Percentiles rank a stretch among this genome's conserved stretches.
phyloP scores from a whole-genome alignment of 441 rosid genomes.

The Manihot esculenta region DNA sequence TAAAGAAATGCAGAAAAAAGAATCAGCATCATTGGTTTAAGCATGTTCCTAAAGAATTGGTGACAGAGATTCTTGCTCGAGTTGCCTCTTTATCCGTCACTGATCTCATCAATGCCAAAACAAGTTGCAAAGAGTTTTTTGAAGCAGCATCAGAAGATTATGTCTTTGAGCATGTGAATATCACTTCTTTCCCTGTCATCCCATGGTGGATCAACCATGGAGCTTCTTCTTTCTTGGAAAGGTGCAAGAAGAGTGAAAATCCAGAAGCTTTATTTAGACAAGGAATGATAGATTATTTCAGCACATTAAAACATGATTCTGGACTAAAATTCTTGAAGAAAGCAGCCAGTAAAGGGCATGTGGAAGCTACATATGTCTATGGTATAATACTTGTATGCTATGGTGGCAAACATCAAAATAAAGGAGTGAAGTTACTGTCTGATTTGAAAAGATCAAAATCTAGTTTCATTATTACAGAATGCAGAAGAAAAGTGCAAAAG shows the following conservation, averaged over 20 bases:
- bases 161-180: slow-evolving; percentile 18
- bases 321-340: slow-evolving; percentile 5
- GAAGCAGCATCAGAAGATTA: slow-evolving; percentile 16
- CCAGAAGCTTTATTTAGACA: slow-evolving; percentile 17
- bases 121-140: slow-evolving; percentile 24
- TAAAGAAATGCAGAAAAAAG: background rate
- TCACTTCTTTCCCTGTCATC: background rate
- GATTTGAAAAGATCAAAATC: background rate
- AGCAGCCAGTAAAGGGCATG: slow-evolving; percentile 13
- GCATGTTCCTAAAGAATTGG: slow-evolving; percentile 20
- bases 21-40: background rate
- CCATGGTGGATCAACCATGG: background rate
- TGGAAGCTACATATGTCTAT: slow-evolving; percentile 8
- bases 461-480: background rate
- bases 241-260: slow-evolving; percentile 20
- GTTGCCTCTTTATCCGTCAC: slow-evolving; percentile 24
- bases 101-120: slow-evolving; percentile 16
- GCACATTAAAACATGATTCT: background rate
- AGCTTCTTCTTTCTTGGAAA: background rate
- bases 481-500: background rate
- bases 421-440: background rate
- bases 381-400: slow-evolving; percentile 1
- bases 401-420: background rate
- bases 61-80: slow-evolving; percentile 24
- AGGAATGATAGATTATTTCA: slow-evolving; percentile 25